Evolutionary conservation across 1,284 basidiomycete species (phyloP), one percentile per base, ranked within the genome.

Genomic region (Ustilago esculenta): DNA sequence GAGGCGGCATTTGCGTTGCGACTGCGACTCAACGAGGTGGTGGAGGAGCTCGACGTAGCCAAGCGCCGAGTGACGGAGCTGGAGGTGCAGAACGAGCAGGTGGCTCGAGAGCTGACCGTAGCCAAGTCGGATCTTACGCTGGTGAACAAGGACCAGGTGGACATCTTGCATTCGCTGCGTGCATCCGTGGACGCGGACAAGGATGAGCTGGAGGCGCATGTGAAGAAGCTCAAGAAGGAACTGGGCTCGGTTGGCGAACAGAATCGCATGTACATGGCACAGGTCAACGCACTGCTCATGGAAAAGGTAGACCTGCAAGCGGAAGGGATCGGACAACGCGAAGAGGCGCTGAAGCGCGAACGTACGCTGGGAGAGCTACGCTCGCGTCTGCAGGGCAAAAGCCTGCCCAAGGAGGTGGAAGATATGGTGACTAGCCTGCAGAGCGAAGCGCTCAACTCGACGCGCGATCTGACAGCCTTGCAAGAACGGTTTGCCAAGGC

Each of bases 171-270:
- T 17, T 88, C 88, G 9, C 84, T 97, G 14, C 89, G 94, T 30
- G 91, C 93, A 54, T 92, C 90, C 1, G 91, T 95, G 45, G 90
- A 90, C 76, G 89, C 90, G 75, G 94, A 97, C 82, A 93, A 92
- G 82, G 85, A 86, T 11, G 87, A 85, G 18, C 85, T 95, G 14
- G 90, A 91, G 75, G 84, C 84, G 2, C 88, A 92, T 64, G 83
- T 91, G 35, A 85, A 86, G 34, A 85, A 85, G 25, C 82, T 94
- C 34, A 87, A 86, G 75, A 86, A 86, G 41, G 88, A 91, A 72
- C 86, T 92, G 76, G 87, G 86, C 56, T 88, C 90, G 23, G 85
- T 92, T 3, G 84, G 84, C 36, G 92, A 95, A 73, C 93, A 92
- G 85, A 91, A 90, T 81, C 87, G 89, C 75, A 91, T 94, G 89